Conservation (phyloP, 805 yeast genomes). For the Huiozyma sinensis region DNA sequence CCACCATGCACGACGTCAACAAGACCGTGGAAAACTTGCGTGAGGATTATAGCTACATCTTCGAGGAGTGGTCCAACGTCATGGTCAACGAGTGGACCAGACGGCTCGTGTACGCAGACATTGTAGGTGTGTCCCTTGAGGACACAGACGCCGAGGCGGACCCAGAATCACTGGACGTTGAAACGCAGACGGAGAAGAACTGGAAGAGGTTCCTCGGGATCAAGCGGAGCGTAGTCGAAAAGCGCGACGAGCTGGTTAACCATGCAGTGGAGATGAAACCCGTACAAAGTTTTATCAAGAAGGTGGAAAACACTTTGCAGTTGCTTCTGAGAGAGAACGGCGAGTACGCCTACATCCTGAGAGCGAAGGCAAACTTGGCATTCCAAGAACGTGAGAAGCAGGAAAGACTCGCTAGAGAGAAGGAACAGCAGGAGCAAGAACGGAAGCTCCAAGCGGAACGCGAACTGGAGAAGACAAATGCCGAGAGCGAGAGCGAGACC, state of each 20-base stretch:
- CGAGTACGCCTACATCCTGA: conserved; percentile 44
- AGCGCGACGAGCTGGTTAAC: conserved; percentile 42
- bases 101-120: conserved; percentile 37
- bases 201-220: conserved; percentile 53
- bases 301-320: conserved; percentile 32
- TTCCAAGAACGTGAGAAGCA: conserved; percentile 44
- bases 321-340: conserved; percentile 49
- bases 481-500: not conserved
- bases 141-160: conserved; percentile 23
- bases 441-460: not conserved
- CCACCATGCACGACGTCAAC: conserved; percentile 27
- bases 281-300: conserved; percentile 24
- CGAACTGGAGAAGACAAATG: conserved; percentile 3
- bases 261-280: conserved; percentile 6
- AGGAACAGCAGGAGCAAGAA: conserved; percentile 9
- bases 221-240: conserved; percentile 43
- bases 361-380: conserved; percentile 48
- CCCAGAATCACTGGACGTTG: conserved; percentile 22
- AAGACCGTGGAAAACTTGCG: conserved; percentile 31
- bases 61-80: conserved; percentile 66
- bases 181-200: conserved; percentile 33
- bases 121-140: conserved; percentile 21
- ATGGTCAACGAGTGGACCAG: conserved; percentile 55
- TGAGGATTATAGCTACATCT: conserved; percentile 45
- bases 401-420: conserved; percentile 17